Percentiles rank a stretch among this genome's conserved stretches.
phyloP scores from a whole-genome alignment of 2,329 filamentous ascomycete genomes.

The Lachnellula subtilissima region DNA sequence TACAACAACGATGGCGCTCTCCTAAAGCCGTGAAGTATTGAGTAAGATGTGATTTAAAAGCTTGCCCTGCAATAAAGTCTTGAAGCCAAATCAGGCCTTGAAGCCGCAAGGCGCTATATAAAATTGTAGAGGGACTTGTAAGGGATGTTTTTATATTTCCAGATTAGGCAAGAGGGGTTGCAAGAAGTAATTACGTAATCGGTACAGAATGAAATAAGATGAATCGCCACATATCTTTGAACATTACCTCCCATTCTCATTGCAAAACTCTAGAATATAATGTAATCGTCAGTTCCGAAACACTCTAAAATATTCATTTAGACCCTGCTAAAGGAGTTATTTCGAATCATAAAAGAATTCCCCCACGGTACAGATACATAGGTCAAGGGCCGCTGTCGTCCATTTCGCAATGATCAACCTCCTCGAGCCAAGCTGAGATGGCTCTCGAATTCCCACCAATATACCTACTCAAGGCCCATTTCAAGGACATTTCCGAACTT shows the following conservation, averaged over 20 bases:
- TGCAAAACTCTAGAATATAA: no score
- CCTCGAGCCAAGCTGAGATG: conserved; percentile 12
- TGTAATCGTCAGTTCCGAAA: neutral
- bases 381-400: no score
- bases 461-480: conserved; percentile 53
- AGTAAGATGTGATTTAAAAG: neutral
- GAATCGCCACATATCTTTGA: neutral
- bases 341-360: no score
- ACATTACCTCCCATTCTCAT: no score
- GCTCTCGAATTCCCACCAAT: conserved; percentile 38
- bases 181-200: neutral
- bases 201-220: neutral
- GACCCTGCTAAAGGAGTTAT: neutral
- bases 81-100: no score
- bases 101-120: no score
- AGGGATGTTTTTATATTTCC: neutral
- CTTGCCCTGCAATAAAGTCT: no score
- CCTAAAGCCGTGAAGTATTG: neutral
- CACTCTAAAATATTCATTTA: neutral
- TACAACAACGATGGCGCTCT: neutral
- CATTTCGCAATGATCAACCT: conserved; percentile 1
- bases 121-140: no score
- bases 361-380: no score
- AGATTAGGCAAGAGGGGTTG: neutral
- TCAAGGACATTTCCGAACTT: conserved; percentile 40